These are phyloP conservation scores for Aspergillus proliferans DNA, from an alignment of 2,329 filamentous ascomycete genomes.

Conservation along the genomic window DNA sequence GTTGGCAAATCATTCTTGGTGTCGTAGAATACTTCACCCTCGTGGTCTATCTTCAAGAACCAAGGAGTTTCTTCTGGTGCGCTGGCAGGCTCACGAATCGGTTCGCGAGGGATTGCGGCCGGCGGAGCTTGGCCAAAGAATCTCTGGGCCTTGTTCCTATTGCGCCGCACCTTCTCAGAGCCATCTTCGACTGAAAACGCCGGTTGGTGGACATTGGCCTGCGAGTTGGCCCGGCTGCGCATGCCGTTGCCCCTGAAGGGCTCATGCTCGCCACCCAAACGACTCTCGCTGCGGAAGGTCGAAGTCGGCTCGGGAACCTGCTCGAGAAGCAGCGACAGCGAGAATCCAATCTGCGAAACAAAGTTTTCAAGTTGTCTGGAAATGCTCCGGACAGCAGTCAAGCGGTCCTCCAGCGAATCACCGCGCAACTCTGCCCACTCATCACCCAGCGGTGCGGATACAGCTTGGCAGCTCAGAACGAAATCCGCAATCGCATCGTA, in stretches of 20 bases:
- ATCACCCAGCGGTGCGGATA: constrained; percentile 85
- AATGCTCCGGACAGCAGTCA: constrained; percentile 72
- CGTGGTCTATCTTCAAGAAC: constrained; percentile 79
- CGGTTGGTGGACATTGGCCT: constrained; percentile 40
- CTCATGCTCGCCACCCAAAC: constrained; percentile 24
- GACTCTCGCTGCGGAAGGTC: constrained; percentile 39
- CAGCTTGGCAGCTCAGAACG: constrained; percentile 76
- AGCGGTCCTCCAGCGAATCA: constrained; percentile 77
- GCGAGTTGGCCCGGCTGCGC: constrained; percentile 28
- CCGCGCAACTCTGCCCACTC: constrained; percentile 94
- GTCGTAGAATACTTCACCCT: constrained; percentile 86
- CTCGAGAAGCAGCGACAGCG: constrained; percentile 79
- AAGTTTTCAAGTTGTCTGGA: constrained; percentile 77
- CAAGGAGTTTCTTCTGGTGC: constrained; percentile 72
- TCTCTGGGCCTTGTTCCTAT: constrained; percentile 42
- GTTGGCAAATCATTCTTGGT: constrained; percentile 67
- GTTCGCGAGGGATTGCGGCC: constrained; percentile 32
- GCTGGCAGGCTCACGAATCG: constrained; percentile 37
- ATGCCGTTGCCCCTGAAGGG: constrained; percentile 15
- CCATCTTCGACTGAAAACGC: constrained; percentile 35
- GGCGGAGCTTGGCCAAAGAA: constrained; percentile 45
- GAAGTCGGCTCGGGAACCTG: constrained; percentile 57
- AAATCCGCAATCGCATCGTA: constrained; percentile 93
- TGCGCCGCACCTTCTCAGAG: constrained; percentile 35
- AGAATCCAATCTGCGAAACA: constrained; percentile 80